phyloP scores from a whole-genome alignment of 2,329 filamentous ascomycete species.

The Pestalotiopsis sp. region DNA sequence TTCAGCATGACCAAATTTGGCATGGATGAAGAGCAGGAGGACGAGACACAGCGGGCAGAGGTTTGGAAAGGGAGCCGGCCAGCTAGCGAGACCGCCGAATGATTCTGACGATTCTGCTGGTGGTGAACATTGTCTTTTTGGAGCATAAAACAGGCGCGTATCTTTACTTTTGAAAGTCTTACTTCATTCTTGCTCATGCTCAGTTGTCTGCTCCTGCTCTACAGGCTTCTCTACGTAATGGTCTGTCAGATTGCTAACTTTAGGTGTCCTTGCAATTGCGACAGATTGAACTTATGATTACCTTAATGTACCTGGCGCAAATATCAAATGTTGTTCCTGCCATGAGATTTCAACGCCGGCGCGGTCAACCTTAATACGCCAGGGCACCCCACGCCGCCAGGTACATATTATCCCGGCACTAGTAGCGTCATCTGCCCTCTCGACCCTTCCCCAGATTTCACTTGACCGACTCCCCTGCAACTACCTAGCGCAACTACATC shows the following conservation, averaged over 20 bases:
- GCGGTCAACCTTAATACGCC: no score
- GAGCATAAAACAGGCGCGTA: slow-evolving; percentile 6
- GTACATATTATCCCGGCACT: neutral
- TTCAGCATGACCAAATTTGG: slow-evolving; percentile 61
- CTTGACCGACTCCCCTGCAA: neutral
- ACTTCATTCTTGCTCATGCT: neutral
- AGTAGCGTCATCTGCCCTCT: neutral
- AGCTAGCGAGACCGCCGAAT: slow-evolving; percentile 23
- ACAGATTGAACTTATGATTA: no score
- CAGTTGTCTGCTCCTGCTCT: no score
- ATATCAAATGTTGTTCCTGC: no score
- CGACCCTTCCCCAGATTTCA: neutral
- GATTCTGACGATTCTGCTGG: neutral
- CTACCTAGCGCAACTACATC: no score
- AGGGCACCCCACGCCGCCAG: neutral
- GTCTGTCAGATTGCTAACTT: neutral
- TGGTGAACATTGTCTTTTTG: neutral
- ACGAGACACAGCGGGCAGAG: slow-evolving; percentile 34
- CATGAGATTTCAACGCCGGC: no score
- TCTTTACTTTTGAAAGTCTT: neutral
- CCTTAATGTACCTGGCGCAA: no score
- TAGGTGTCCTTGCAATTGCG: neutral
- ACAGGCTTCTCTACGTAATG: no score
- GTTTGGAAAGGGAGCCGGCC: slow-evolving; percentile 37
- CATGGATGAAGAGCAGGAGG: slow-evolving; percentile 48